phyloP scores from a whole-genome alignment of 2,329 filamentous ascomycete genomes.

The Pseudocercospora vitis region DNA sequence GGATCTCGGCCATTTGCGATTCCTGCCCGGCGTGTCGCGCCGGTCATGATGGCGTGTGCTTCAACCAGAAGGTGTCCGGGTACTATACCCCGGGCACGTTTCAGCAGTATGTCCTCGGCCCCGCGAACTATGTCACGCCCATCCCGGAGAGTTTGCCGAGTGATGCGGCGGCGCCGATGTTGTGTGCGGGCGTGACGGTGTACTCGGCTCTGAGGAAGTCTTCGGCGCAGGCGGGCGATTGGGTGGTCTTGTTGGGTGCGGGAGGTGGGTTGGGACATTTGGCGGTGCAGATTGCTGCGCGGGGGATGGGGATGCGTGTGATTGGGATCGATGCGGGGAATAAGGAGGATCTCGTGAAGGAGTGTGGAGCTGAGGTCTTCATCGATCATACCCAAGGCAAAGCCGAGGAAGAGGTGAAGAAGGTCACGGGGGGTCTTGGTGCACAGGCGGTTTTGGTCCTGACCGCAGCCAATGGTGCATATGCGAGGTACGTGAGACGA shows the following conservation, averaged over 20 bases:
- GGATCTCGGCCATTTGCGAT: conserved; percentile 38
- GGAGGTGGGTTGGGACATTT: conserved; percentile 32
- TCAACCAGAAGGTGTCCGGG: conserved; percentile 60
- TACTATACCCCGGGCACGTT: conserved; percentile 72
- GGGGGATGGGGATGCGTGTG: conserved; percentile 56
- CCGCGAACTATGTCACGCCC: conserved; percentile 68
- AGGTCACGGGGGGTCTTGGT: conserved; percentile 56
- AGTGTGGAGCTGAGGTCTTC: conserved; percentile 66
- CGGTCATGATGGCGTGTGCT: conserved; percentile 53
- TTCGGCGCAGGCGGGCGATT: conserved; percentile 59
- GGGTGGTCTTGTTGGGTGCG: conserved; percentile 54
- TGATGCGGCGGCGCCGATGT: conserved; percentile 64
- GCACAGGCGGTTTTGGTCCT: conserved; percentile 61
- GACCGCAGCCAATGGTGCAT: conserved; percentile 51
- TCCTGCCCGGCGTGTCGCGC: neutral
- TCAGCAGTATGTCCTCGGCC: conserved; percentile 65
- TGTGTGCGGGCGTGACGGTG: conserved; percentile 68
- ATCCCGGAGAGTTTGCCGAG: conserved; percentile 63
- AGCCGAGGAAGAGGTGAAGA: conserved; percentile 57
- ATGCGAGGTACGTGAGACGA: conserved; percentile 42
- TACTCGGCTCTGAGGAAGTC: conserved; percentile 65
- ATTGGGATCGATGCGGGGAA: conserved; percentile 59
- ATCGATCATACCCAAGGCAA: conserved; percentile 60
- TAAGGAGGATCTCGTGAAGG: conserved; percentile 62
- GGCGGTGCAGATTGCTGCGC: conserved; percentile 54